phyloP scores from a whole-genome alignment of 1,284 basidiomycete genomes.

The Apiotrichum domesticum region DNA sequence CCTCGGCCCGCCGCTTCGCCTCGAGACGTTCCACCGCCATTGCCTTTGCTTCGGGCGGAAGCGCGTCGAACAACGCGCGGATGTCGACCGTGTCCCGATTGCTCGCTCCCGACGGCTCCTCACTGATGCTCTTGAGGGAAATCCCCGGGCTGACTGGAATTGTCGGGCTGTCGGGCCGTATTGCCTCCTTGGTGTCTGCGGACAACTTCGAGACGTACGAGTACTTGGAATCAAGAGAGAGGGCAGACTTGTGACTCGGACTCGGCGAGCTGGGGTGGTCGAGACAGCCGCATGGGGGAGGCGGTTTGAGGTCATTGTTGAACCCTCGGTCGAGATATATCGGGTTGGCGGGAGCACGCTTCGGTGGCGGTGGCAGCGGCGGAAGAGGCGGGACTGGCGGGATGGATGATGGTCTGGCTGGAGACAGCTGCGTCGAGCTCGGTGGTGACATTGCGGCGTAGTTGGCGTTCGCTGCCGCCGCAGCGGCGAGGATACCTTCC shows the following conservation, averaged over 20 bases:
- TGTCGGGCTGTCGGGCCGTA: not conserved
- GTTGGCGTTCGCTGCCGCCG: not conserved
- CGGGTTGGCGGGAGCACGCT: not conserved
- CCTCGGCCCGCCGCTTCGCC: not conserved
- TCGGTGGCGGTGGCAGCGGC: not conserved
- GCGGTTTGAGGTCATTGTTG: not conserved
- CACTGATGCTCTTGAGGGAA: not conserved
- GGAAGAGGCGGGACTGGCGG: not conserved
- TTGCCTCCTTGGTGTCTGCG: not conserved
- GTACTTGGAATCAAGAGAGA: not conserved
- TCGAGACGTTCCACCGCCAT: conserved; percentile 4
- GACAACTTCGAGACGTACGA: not conserved
- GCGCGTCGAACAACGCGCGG: conserved; percentile 10
- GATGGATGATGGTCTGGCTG: not conserved
- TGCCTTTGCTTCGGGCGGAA: conserved; percentile 9
- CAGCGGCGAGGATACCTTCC: not conserved
- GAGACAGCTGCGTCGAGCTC: not conserved
- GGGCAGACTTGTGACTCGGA: not conserved
- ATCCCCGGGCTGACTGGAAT: not conserved
- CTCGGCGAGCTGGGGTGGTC: not conserved
- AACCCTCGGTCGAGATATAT: not conserved
- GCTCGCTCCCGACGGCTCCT: not conserved
- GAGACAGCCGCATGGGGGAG: not conserved
- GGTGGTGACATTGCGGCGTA: not conserved
- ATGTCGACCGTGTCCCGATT: not conserved